Evolutionary conservation across 2,329 filamentous ascomycete species (phyloP), one percentile per base, ranked within the genome.

Genomic region (Lachnellula occidentalis): DNA sequence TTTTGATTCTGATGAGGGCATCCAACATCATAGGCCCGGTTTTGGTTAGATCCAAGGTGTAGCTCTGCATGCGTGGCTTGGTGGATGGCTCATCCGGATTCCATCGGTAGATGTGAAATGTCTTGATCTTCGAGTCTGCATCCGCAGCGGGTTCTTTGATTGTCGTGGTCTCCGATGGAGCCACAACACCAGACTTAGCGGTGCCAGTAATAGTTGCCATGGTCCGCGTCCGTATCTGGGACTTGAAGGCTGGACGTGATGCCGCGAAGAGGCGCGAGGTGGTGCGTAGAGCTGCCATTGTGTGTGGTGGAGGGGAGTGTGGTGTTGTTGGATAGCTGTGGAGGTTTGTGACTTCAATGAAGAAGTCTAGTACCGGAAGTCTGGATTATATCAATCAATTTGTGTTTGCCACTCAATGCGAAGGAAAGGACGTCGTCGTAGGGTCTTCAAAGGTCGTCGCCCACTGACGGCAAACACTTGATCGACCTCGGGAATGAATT

Each of bases 91-190:
- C 81, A 71, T 97, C 94, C 58, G 94, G 94, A 73, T 95, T 95
- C 94, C 94, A 99, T 73, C 94, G 85, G 85, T 99, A 99, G 79
- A 99, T 87, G 75, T 96, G 87, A 83, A 99, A 99, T 50, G 88
- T 91, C 86, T 96, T 97, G 77, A 88, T 84, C 67, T 78, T 79
- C 53, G 87, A 79, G 65, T 88, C 80, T 63, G 82, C 73, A 54
- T 82, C 75, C 48, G 82, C 80, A 48, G 83, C 66, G 52, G 59
- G 74, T 63, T 69, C 65, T 42, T 74, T 70, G 54, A 76, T 70
- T 3, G 63, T 63, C 7, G 50, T 52, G 5, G 61, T 63, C 45
- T 63, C 53, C 9, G 61, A 60, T 36, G 59, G 55, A 48, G 64
- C 41, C 4, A 48, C 56, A 22, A 48, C 46, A 21, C 17, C 22